Conservation (phyloP, 768 basidiomycete genomes). For the Leccinum boreale region DNA sequence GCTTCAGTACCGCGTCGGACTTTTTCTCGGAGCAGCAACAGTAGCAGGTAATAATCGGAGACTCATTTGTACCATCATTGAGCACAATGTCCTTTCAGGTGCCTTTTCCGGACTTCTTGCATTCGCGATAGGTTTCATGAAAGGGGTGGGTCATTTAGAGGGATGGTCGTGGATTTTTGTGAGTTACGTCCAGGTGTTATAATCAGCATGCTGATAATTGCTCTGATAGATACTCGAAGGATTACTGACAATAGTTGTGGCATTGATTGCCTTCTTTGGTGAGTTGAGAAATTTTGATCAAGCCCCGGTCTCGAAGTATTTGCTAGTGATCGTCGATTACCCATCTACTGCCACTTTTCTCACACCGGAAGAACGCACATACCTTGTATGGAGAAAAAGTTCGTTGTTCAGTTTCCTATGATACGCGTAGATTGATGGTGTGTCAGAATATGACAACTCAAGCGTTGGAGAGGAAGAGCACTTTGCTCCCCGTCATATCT, state of each 20-base stretch:
- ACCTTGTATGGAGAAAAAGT: slow-evolving; percentile 21
- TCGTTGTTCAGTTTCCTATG: neutral
- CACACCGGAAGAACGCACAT: slow-evolving; percentile 14
- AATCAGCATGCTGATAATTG: neutral
- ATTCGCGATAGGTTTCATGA: slow-evolving; percentile 53
- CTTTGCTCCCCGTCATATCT: slow-evolving; percentile 51
- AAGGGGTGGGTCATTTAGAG: slow-evolving; percentile 39
- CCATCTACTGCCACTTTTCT: slow-evolving; percentile 18
- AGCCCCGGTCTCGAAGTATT: neutral
- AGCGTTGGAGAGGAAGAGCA: slow-evolving; percentile 44
- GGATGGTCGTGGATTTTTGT: slow-evolving; percentile 75
- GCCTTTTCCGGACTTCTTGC: slow-evolving; percentile 62
- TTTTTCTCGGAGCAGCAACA: slow-evolving; percentile 66
- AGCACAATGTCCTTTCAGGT: slow-evolving; percentile 16
- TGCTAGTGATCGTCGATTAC: slow-evolving; percentile 55
- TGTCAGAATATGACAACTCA: slow-evolving; percentile 35
- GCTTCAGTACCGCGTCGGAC: slow-evolving; percentile 55
- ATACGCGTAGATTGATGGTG: slow-evolving; percentile 51
- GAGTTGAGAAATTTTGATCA: slow-evolving; percentile 1
- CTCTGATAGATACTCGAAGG: slow-evolving; percentile 35
- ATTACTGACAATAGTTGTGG: slow-evolving; percentile 55
- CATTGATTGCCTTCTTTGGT: slow-evolving; percentile 51
- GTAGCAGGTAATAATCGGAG: slow-evolving; percentile 39
- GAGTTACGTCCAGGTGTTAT: slow-evolving; percentile 12
- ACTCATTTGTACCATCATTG: neutral